These are phyloP conservation scores for Triadica sebifera DNA, from an alignment of 345 rosid species.

Conservation along the genomic window DNA sequence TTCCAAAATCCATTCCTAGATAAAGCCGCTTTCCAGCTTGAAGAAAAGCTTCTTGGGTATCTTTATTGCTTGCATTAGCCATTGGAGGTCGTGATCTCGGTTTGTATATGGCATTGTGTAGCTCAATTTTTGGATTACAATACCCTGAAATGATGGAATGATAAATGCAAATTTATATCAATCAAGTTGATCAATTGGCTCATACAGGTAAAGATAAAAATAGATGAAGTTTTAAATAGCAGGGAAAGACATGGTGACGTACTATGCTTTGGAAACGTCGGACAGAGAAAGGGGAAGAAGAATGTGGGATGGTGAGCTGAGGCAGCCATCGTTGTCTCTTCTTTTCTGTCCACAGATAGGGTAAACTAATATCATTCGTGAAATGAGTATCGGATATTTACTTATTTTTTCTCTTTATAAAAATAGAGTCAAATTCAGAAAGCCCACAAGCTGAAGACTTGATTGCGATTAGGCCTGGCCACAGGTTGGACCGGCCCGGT, in stretches of 20 bases:
- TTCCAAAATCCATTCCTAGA: slow-evolving; percentile 94
- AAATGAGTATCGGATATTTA: too few species aligned
- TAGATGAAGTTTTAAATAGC: background rate
- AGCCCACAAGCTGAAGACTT: too few species aligned
- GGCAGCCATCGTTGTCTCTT: slow-evolving; percentile 1
- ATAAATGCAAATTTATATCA: background rate
- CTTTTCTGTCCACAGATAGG: slow-evolving; percentile 10
- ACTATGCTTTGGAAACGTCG: background rate
- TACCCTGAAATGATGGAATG: slow-evolving; percentile 27
- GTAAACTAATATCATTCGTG: too few species aligned
- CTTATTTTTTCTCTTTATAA: too few species aligned
- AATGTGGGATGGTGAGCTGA: background rate
- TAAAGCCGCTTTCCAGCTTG: slow-evolving; percentile 44
- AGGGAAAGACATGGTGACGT: background rate
- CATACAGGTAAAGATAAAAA: background rate
- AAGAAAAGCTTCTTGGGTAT: slow-evolving; percentile 22
- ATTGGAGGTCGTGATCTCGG: slow-evolving; percentile 21
- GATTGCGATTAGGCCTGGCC: too few species aligned
- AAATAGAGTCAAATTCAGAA: too few species aligned
- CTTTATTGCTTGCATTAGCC: slow-evolving; percentile 30
- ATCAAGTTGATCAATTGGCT: background rate
- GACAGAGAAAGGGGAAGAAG: background rate
- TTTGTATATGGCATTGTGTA: slow-evolving; percentile 5
- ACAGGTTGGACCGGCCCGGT: too few species aligned
- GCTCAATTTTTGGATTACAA: slow-evolving; percentile 20